These are phyloP conservation scores for Globisporangium viniferum DNA, from an alignment of 352 stramenopile genomes.

Conservation along the genomic window DNA sequence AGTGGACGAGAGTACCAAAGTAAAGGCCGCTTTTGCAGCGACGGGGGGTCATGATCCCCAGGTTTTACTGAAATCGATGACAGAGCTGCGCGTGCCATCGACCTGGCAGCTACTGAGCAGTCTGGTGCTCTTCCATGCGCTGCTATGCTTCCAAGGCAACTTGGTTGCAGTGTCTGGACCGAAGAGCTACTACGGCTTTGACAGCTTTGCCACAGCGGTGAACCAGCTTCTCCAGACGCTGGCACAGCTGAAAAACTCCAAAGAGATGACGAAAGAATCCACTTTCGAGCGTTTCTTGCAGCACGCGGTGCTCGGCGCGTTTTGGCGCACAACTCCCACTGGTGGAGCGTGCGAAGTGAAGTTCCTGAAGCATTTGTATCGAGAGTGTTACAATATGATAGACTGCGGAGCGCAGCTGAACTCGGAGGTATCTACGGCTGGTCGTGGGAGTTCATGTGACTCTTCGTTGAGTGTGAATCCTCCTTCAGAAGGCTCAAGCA, in stretches of 20 bases:
- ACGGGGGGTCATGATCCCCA: neutral
- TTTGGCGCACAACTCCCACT: neutral
- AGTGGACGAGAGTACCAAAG: neutral
- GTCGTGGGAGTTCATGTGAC: neutral
- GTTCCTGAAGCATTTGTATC: neutral
- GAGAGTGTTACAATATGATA: slow-evolving; percentile 5
- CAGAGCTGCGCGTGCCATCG: neutral
- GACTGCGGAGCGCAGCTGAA: neutral
- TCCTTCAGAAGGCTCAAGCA: neutral
- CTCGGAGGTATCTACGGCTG: neutral
- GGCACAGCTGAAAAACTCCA: neutral
- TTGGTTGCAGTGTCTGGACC: neutral
- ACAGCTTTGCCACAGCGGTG: slow-evolving; percentile 10
- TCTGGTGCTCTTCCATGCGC: slow-evolving; percentile 43
- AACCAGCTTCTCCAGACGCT: slow-evolving; percentile 9
- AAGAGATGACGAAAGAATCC: neutral
- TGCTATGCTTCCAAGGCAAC: slow-evolving; percentile 23
- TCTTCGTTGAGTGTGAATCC: neutral
- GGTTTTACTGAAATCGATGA: neutral
- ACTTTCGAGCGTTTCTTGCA: slow-evolving; percentile 10
- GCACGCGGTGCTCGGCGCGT: slow-evolving; percentile 11
- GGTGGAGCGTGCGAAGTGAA: neutral
- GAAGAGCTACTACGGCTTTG: slow-evolving; percentile 2
- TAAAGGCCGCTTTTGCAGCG: neutral
- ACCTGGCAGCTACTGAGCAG: slow-evolving; percentile 30